Conservation (phyloP, 1,284 basidiomycete genomes). For the Exobasidium rhododendri region DNA sequence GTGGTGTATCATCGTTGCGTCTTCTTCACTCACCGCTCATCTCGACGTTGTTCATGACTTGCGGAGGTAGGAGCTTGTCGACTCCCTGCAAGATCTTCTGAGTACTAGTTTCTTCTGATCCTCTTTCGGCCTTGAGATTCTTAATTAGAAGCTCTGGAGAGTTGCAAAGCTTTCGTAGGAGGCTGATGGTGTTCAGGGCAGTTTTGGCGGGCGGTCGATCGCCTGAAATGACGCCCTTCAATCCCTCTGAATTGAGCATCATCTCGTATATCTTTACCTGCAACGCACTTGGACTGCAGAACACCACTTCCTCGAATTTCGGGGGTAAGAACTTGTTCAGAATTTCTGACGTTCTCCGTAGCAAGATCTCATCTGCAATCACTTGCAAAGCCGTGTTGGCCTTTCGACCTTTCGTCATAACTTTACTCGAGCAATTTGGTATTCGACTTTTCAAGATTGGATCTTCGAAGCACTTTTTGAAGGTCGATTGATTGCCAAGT, state of each 20-base stretch:
- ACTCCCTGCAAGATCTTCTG: conserved; percentile 27
- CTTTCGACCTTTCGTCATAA: conserved; percentile 71
- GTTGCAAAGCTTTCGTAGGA: conserved; percentile 80
- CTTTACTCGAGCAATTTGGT: conserved; percentile 69
- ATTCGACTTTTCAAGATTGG: conserved; percentile 84
- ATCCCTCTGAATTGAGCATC: conserved; percentile 55
- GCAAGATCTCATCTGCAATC: conserved; percentile 79
- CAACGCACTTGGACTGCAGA: conserved; percentile 55
- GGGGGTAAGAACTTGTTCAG: conserved; percentile 82
- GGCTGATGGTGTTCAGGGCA: conserved; percentile 23
- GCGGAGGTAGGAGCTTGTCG: conserved; percentile 27
- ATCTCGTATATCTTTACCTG: conserved; percentile 77
- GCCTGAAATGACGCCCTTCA: background rate
- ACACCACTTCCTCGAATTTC: conserved; percentile 65
- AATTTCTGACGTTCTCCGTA: conserved; percentile 71
- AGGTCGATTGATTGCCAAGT: conserved; percentile 59
- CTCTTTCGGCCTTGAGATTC: conserved; percentile 59
- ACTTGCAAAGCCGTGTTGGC: conserved; percentile 60
- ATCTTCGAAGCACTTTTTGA: conserved; percentile 69
- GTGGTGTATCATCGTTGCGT: background rate
- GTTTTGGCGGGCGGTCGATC: background rate
- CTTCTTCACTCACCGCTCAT: conserved; percentile 21
- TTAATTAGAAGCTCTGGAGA: conserved; percentile 79
- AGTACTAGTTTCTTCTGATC: conserved; percentile 21
- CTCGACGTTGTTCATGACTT: conserved; percentile 27